Percentiles rank a stretch among this genome's conserved stretches.
Evolutionary conservation across 192 early-diverging fungal species (phyloP).

Genomic region (Pecoramyces ruminantium): DNA sequence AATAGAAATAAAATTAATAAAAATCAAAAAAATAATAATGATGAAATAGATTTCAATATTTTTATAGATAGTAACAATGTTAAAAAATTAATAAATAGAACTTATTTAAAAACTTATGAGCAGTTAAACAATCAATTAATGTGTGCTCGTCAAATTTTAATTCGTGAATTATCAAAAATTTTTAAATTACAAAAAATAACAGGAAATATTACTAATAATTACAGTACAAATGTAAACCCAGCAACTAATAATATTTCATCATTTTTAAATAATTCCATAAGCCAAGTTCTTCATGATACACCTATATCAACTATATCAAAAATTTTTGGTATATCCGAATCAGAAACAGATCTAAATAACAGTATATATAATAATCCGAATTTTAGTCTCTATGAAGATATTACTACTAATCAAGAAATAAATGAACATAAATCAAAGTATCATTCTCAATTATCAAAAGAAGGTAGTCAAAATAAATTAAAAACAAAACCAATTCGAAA

Average conservation of each 20-base stretch:
- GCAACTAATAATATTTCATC: background rate
- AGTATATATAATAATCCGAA: background rate
- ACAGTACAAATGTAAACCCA: background rate
- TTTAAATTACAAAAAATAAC: background rate
- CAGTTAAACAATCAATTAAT: background rate
- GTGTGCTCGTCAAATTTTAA: background rate
- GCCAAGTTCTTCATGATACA: background rate
- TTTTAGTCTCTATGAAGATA: background rate
- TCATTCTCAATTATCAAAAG: too few species aligned
- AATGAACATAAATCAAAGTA: background rate
- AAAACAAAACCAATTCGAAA: too few species aligned
- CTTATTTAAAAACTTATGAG: background rate
- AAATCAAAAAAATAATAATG: too few species aligned
- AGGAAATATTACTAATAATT: too few species aligned
- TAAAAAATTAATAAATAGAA: background rate
- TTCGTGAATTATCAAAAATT: background rate
- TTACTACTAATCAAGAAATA: background rate
- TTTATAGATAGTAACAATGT: background rate
- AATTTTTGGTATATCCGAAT: background rate
- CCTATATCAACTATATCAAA: background rate
- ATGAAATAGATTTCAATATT: background rate
- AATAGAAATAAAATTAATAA: too few species aligned
- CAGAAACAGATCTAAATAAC: background rate
- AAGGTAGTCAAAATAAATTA: too few species aligned
- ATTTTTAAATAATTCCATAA: background rate